Conservation (phyloP, 1,284 basidiomycete genomes). For the Puccinia coronata region DNA sequence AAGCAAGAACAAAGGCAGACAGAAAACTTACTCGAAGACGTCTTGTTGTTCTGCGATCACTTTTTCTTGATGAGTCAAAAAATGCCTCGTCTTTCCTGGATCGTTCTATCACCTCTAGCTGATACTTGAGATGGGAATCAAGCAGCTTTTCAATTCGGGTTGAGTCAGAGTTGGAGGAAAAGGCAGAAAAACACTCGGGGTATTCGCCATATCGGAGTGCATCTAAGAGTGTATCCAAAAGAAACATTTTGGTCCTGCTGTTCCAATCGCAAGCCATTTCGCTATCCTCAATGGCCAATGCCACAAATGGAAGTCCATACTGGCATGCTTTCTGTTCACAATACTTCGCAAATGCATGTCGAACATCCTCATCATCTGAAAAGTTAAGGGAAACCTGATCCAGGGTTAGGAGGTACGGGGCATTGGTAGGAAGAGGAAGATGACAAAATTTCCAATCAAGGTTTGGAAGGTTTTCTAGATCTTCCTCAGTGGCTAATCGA, state of each 20-base stretch:
- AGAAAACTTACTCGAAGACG: too few relatives aligned
- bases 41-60: too few relatives aligned
- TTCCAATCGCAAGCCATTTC: too few relatives aligned
- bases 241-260: too few relatives aligned
- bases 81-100: too few relatives aligned
- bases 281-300: background rate
- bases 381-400: too few relatives aligned
- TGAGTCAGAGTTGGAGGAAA: background rate
- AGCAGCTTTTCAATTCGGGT: background rate
- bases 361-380: too few relatives aligned
- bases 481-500: background rate
- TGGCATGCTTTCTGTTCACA: too few relatives aligned
- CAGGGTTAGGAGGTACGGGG: background rate
- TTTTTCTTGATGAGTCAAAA: too few relatives aligned
- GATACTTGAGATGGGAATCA: background rate
- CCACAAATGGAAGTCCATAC: too few relatives aligned
- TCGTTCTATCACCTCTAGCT: background rate
- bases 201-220: background rate
- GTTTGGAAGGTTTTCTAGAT: background rate
- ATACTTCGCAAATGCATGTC: too few relatives aligned
- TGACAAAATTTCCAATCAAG: background rate
- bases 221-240: background rate
- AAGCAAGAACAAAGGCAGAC: too few relatives aligned
- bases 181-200: background rate
- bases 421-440: background rate